A percentile compares a stretch with the other conserved stretches of the same genome.
Conservation (phyloP, 768 basidiomycete species). For the Lanmaoa rubissima region DNA sequence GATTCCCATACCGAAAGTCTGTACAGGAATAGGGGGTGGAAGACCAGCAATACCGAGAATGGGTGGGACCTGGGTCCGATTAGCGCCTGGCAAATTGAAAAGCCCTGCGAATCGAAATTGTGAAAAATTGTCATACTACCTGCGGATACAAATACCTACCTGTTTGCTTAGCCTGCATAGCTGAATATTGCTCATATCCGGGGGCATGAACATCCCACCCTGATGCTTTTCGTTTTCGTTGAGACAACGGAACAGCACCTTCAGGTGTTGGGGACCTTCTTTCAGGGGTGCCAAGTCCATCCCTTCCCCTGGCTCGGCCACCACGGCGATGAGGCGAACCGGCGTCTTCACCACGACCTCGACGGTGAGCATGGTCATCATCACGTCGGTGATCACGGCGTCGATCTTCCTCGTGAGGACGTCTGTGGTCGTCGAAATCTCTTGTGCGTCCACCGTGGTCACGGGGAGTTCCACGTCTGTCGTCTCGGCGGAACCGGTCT, state of each 20-base stretch:
- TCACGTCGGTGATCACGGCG: slow-evolving; percentile 48
- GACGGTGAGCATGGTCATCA: slow-evolving; percentile 34
- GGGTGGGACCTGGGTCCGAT: slow-evolving; percentile 82
- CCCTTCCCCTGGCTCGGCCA: slow-evolving; percentile 46
- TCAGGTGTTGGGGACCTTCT: slow-evolving; percentile 89
- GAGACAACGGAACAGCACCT: slow-evolving; percentile 74
- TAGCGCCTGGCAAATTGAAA: slow-evolving; percentile 95
- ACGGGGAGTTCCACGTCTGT: slow-evolving; percentile 47
- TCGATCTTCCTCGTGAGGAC: slow-evolving; percentile 49
- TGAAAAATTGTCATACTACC: slow-evolving; percentile 3
- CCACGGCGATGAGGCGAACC: slow-evolving; percentile 40
- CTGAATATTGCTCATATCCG: slow-evolving; percentile 92
- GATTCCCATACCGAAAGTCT: slow-evolving; percentile 83
- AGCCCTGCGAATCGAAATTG: slow-evolving; percentile 54
- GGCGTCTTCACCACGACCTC: slow-evolving; percentile 40
- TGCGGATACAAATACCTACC: slow-evolving; percentile 45
- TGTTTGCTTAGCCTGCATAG: slow-evolving; percentile 97
- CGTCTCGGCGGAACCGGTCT: slow-evolving; percentile 44
- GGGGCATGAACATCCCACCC: slow-evolving; percentile 97
- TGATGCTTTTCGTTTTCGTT: slow-evolving; percentile 84
- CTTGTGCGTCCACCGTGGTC: slow-evolving; percentile 46
- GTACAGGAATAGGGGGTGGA: slow-evolving; percentile 80
- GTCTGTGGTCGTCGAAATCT: slow-evolving; percentile 47
- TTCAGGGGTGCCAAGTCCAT: slow-evolving; percentile 65
- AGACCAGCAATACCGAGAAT: slow-evolving; percentile 80